A percentile compares a stretch with the other conserved stretches of the same genome.
Conservation (phyloP, 2,329 filamentous ascomycete species). For the Apiospora malaysiana region DNA sequence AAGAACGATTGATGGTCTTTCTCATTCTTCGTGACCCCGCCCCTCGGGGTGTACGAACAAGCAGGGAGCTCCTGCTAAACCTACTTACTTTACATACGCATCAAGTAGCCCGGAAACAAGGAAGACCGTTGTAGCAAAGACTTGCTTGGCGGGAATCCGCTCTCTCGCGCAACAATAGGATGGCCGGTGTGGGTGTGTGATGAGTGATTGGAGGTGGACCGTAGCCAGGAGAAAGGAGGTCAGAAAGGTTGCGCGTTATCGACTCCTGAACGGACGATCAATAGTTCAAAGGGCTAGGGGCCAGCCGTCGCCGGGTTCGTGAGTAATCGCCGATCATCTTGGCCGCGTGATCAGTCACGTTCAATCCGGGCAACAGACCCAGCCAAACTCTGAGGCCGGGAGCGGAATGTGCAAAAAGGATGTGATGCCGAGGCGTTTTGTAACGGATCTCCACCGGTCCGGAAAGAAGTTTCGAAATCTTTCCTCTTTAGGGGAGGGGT, state of each 20-base stretch:
- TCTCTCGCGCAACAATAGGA: neutral
- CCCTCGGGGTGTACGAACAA: neutral
- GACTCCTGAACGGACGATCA: too few species aligned
- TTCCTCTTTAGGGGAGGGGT: neutral
- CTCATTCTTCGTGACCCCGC: neutral
- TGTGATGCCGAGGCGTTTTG: neutral
- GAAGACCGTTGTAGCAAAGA: neutral
- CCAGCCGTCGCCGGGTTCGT: neutral
- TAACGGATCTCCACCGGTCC: neutral
- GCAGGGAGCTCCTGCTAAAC: neutral
- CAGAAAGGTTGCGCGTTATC: too few species aligned
- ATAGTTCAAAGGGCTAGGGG: neutral
- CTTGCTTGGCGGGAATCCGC: neutral
- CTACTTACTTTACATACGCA: neutral
- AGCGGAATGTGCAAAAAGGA: neutral
- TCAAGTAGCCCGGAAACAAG: neutral
- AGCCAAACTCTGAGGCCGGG: too few species aligned
- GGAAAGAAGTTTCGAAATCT: neutral
- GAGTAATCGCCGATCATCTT: neutral
- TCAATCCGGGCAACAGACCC: neutral
- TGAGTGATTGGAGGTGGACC: neutral
- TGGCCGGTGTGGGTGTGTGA: neutral
- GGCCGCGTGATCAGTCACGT: neutral
- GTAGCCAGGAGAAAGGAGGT: too few species aligned
- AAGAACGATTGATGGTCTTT: neutral